phyloP scores from a whole-genome alignment of 768 basidiomycete species.

The Mrakia gelida region DNA sequence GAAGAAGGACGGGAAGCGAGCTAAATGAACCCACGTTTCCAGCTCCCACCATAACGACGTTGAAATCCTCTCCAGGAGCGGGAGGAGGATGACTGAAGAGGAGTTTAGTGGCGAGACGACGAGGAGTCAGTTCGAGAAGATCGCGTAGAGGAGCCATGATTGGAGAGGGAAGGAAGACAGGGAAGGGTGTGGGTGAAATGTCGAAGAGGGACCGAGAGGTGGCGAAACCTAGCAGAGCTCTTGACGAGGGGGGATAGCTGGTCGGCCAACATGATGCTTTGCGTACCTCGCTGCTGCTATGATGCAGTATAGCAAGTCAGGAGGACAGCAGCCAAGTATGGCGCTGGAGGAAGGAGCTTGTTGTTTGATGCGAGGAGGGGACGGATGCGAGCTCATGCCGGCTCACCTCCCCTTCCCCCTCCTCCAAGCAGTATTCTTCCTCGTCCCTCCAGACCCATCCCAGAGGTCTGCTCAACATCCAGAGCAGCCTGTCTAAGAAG shows the following conservation, averaged over 20 bases:
- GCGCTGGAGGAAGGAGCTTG: not conserved
- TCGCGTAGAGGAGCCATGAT: not conserved
- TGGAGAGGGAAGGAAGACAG: not conserved
- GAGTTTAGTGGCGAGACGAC: not conserved
- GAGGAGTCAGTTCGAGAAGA: not conserved
- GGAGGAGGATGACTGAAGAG: conserved; percentile 28
- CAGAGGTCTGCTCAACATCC: no score
- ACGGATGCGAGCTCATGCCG: not conserved
- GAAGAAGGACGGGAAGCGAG: not conserved
- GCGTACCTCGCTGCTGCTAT: not conserved
- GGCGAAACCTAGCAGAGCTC: not conserved
- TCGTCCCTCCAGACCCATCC: no score
- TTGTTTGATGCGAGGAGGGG: not conserved
- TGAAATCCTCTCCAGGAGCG: conserved; percentile 63
- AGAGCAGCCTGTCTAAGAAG: no score
- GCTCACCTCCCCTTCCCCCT: not conserved
- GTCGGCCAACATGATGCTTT: not conserved
- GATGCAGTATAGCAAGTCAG: not conserved
- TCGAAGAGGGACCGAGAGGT: not conserved
- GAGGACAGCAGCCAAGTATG: not conserved
- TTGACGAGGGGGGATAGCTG: not conserved
- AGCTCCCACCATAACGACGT: conserved; percentile 90
- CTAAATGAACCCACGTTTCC: conserved; percentile 45
- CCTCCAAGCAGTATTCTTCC: not conserved
- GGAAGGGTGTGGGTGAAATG: not conserved